These are phyloP conservation scores for Phytophthora melonis DNA, from an alignment of 352 stramenopile species.

Conservation along the genomic window DNA sequence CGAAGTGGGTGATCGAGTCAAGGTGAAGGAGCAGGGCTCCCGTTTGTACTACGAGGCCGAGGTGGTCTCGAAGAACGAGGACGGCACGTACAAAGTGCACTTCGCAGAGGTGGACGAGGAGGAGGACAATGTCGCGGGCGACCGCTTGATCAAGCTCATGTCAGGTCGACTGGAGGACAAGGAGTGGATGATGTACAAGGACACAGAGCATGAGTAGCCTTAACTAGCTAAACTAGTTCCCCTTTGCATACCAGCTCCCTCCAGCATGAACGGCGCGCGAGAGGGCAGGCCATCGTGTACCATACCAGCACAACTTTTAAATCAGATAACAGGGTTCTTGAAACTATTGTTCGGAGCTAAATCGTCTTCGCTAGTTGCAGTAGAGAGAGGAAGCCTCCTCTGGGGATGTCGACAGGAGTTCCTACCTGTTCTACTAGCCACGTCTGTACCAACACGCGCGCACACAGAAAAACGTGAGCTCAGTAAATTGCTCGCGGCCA, in stretches of 20 bases:
- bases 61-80: constrained; percentile 51
- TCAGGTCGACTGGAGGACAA: constrained; percentile 70
- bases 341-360: constrained; percentile 31
- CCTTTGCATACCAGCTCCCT: constrained; percentile 21
- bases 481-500: not conserved
- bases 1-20: constrained; percentile 68
- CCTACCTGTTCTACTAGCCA: constrained; percentile 64
- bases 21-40: constrained; percentile 70
- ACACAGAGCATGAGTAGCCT: constrained; percentile 40
- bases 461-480: not conserved
- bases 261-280: constrained; percentile 6
- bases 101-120: constrained; percentile 66
- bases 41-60: constrained; percentile 73
- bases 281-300: constrained; percentile 30
- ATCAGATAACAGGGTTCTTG: constrained; percentile 17
- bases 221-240: constrained; percentile 7
- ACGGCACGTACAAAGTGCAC: constrained; percentile 74
- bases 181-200: constrained; percentile 83
- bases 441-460: constrained; percentile 21
- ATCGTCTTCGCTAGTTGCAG: constrained; percentile 57
- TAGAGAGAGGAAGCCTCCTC: constrained; percentile 59
- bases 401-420: constrained; percentile 36
- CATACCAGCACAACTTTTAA: constrained; percentile 24
- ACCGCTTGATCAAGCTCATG: constrained; percentile 73
- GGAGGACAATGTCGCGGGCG: constrained; percentile 52